Evolutionary conservation across 495 filamentous ascomycete species (phyloP), one percentile per base, ranked within the genome.

Genomic region (Aspergillus nidulans): DNA sequence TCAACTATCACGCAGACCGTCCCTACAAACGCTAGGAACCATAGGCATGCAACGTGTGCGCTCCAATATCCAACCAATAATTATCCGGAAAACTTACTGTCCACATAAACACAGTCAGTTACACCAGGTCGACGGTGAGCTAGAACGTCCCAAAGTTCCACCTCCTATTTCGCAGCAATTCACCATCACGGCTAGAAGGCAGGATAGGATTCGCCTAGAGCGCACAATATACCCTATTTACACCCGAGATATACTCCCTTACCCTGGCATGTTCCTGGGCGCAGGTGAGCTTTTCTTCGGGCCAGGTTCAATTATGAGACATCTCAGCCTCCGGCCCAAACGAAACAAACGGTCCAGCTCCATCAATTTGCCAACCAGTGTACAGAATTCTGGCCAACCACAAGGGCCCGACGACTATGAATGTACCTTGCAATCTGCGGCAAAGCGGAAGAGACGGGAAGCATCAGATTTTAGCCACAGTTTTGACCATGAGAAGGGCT

Each of bases 11-110:
- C 84, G 90, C 53, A 82, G 85, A 59, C 83, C 90, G 59, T 95
- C 91, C 7, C 85, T 96, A 62, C 88, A 92, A 58, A 81, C 89
- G 32, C 80, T 88, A 19, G 81, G 85, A 59, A 81, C 89, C 36
- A 81, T 88, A 20, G 81, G 85, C 12, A 85, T 89, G 4, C 88
- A 60, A 76, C 85, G 79, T 79, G 25, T 85, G 77, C 63, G 80
- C 32, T 54, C 47, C 25, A 51, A 73, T 78, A 42, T 83, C 68
- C 70, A 64, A 16, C 86, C 92, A 60, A 85, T 97, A 38, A 88
- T 96, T 34, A 91, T 98, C 63, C 91, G 88, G 62, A 95, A 95
- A 60, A 97, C 94, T 1, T 84, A 86, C 63, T 83, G 81, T 18
- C 77, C 83, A 21, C 85, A 87, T 55, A 81, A 84, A 45, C 68